Base-by-base conservation (phyloP, 2,329 filamentous ascomycete genomes). In the Gliomastix tumulicola region DNA sequence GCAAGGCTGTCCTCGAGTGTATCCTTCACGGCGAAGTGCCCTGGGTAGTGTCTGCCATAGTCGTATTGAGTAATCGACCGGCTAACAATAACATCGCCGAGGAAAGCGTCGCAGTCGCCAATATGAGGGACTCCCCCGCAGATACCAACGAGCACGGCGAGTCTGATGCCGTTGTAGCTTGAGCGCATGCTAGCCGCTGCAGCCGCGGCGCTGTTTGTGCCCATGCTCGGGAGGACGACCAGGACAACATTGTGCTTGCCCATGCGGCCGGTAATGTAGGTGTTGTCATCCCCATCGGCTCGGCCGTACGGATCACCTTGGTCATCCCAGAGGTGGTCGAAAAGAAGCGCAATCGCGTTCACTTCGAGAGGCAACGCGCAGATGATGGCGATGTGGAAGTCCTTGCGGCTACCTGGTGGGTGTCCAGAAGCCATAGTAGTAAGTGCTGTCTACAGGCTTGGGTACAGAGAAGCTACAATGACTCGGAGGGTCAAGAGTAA, bases 111-210 rank as follows among this genome's bases (percentile, higher is more conserved):
- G 21, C 5, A 17, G 5, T 30, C 23, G 48, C 3, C 46, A 18
- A 18, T 21, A 5, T 25, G 23, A 8, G 58, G 55, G 8, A 52
- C 46, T 18, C 53, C 57, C 7, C 58, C 60, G 37, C 58, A 63
- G 3, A 63, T 48, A 4, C 62, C 62, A 7, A 60, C 57, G 2
- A 64, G 23, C 1, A 64, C 25, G 4, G 44, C 55, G 1, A 62
- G 42, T 17, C 45, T 46, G 13, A 65, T 40, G 6, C 21, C 20
- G 7, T 22, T n/a, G 35, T 33, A 41, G 19, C 39, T 41, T 6
- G 31, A 27, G 16, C 39, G 35, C 16, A 36, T 12, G 30, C 32
- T 37, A 7, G 33, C 23, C n/a, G 30, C 20, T 25, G 27, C 30
- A 32, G 11, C 23, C 8, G 32, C 38, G 12, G 41, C 41, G 34